Conservation (phyloP, 805 yeast species). For the Kregervanrija pseudodelftensis region DNA sequence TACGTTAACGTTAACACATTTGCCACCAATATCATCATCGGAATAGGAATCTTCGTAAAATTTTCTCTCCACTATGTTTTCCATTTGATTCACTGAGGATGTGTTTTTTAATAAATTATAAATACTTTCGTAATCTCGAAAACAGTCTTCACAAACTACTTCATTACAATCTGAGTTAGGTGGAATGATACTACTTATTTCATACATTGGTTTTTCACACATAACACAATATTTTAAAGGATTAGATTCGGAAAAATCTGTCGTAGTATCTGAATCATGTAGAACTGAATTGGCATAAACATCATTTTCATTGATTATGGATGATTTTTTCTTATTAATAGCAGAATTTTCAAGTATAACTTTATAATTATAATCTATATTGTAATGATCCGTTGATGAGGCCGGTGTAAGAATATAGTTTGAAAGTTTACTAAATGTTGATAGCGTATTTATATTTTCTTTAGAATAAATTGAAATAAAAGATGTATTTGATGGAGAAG, state of each 20-base stretch:
- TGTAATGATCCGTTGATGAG: slow-evolving; percentile 12
- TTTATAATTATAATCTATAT: background rate
- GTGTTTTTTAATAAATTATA: slow-evolving; percentile 9
- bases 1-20: background rate
- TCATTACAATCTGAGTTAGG: slow-evolving; percentile 32
- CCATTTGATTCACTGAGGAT: too few relatives aligned
- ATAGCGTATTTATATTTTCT: too few relatives aligned
- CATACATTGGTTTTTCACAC: slow-evolving; percentile 65
- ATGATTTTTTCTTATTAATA: slow-evolving; percentile 18
- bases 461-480: too few relatives aligned
- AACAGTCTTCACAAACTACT: slow-evolving; percentile 58
- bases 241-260: slow-evolving; percentile 14
- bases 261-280: background rate
- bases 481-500: too few relatives aligned
- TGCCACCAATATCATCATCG: background rate
- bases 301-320: slow-evolving; percentile 21
- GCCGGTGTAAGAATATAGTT: slow-evolving; percentile 10
- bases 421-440: too few relatives aligned
- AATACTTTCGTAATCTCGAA: slow-evolving; percentile 32
- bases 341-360: slow-evolving; percentile 14
- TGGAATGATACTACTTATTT: slow-evolving; percentile 37
- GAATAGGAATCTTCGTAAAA: slow-evolving; percentile 1
- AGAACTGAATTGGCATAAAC: slow-evolving; percentile 26
- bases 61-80: slow-evolving; percentile 4
- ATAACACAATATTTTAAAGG: slow-evolving; percentile 50